Conservation (phyloP, 75 land plant genomes). For the Chamaecyparis obtusa region DNA sequence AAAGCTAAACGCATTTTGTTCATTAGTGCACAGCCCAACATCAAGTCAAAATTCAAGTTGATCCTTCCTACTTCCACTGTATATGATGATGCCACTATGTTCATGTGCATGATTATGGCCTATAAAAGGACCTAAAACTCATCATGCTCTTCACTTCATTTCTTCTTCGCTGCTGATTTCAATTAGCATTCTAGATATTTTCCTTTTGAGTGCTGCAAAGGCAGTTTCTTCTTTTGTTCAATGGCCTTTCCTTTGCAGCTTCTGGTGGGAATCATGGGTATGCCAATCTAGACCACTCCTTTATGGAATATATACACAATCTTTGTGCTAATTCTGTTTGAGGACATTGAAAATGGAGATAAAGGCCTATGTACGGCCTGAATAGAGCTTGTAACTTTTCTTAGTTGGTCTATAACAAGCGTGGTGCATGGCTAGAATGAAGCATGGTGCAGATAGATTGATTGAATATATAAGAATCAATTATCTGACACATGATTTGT, state of each 20-base stretch:
- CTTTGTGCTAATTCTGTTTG: no score
- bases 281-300: no score
- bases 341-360: no score
- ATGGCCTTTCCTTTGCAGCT: no score
- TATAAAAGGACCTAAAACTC: background rate
- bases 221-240: no score
- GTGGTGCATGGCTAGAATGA: background rate
- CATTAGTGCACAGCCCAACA: background rate
- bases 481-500: no score
- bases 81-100: background rate
- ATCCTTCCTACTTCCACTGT: background rate
- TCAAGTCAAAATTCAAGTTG: background rate
- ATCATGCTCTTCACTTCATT: background rate
- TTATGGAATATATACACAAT: no score
- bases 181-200: no score
- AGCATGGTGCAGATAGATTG: background rate
- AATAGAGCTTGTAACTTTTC: background rate
- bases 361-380: no score
- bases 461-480: no score
- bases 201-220: background rate
- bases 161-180: background rate
- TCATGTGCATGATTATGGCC: background rate
- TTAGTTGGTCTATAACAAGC: background rate
- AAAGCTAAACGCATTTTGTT: background rate
- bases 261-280: no score